These are phyloP conservation scores for Laguncularia racemosa DNA, from an alignment of 345 rosid species.

Conservation along the genomic window DNA sequence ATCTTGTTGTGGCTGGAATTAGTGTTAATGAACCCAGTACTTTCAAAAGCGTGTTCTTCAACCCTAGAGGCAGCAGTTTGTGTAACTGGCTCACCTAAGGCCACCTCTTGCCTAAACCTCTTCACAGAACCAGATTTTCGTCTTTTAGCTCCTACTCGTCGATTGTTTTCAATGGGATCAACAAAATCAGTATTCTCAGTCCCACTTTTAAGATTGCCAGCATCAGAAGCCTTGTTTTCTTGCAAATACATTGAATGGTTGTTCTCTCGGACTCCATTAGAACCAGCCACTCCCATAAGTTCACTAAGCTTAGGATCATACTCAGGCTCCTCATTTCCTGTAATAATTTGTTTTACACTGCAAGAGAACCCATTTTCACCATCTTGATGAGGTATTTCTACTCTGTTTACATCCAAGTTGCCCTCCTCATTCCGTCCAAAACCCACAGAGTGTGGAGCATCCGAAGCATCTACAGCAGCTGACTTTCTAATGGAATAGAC, in stretches of 20 bases:
- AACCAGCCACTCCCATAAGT: slow-evolving; percentile 44
- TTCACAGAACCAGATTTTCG: slow-evolving; percentile 93
- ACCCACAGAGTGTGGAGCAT: slow-evolving; percentile 20
- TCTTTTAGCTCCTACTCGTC: slow-evolving; percentile 70
- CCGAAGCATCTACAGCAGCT: slow-evolving; percentile 23
- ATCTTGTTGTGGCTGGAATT: slow-evolving; percentile 26
- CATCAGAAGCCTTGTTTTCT: slow-evolving; percentile 38
- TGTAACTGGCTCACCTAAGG: slow-evolving; percentile 19
- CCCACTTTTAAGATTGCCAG: slow-evolving; percentile 37
- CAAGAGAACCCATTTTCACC: slow-evolving; percentile 36
- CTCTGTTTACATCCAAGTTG: slow-evolving; percentile 22
- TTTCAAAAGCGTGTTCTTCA: slow-evolving; percentile 35
- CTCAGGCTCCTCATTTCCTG: slow-evolving; percentile 45
- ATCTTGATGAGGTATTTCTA: slow-evolving; percentile 22
- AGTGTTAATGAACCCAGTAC: slow-evolving; percentile 23
- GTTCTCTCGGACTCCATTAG: slow-evolving; percentile 35
- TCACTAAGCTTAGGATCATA: slow-evolving; percentile 89
- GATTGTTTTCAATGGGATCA: slow-evolving; percentile 43
- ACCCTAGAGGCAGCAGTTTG: slow-evolving; percentile 27
- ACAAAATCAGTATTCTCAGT: slow-evolving; percentile 32
- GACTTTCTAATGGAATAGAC: slow-evolving; percentile 30
- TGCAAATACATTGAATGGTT: slow-evolving; percentile 37
- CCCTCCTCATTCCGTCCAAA: slow-evolving; percentile 26
- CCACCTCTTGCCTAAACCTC: slow-evolving; percentile 75
- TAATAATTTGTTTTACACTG: slow-evolving; percentile 24